Evolutionary conservation across 164 flowering plant species (phyloP).

Genomic region (Dillenia turbinata): DNA sequence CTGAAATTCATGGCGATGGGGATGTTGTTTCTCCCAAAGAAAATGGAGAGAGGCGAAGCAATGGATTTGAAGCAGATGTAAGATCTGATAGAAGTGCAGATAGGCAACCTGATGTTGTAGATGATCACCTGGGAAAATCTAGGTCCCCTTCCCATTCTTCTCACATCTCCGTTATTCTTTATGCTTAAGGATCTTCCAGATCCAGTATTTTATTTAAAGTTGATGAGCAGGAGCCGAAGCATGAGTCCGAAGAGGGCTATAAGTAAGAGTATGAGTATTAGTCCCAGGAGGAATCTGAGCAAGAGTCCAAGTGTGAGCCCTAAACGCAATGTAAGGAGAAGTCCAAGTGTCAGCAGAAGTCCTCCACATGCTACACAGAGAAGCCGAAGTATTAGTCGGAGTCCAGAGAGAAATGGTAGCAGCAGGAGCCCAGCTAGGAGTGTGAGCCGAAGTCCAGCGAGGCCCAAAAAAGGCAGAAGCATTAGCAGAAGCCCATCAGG

Average conservation of each 20-base stretch:
- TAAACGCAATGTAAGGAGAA: conserved; percentile 42
- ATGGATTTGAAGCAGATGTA: conserved; percentile 46
- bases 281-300: conserved; percentile 65
- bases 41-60: conserved; percentile 64
- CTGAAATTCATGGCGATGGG: conserved; percentile 31
- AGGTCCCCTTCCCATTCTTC: conserved; percentile 55
- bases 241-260: conserved; percentile 60
- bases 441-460: conserved; percentile 45
- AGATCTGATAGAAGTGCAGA: conserved; percentile 48
- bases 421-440: conserved; percentile 48
- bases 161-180: conserved; percentile 36
- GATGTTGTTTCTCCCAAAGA: conserved; percentile 48
- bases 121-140: conserved; percentile 76
- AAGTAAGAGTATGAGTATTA: conserved; percentile 83
- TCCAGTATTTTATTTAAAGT: conserved; percentile 39
- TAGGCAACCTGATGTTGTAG: conserved; percentile 69
- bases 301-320: conserved; percentile 54
- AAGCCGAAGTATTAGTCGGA: conserved; percentile 43
- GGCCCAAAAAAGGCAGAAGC: conserved; percentile 33
- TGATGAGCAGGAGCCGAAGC: conserved; percentile 83
- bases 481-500: conserved; percentile 41
- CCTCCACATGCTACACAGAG: conserved; percentile 24
- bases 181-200: conserved; percentile 39
- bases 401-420: conserved; percentile 47
- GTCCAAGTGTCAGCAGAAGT: conserved; percentile 41